These are phyloP conservation scores for Kwoniella sp. DNA, from an alignment of 768 basidiomycete species.

Conservation along the genomic window DNA sequence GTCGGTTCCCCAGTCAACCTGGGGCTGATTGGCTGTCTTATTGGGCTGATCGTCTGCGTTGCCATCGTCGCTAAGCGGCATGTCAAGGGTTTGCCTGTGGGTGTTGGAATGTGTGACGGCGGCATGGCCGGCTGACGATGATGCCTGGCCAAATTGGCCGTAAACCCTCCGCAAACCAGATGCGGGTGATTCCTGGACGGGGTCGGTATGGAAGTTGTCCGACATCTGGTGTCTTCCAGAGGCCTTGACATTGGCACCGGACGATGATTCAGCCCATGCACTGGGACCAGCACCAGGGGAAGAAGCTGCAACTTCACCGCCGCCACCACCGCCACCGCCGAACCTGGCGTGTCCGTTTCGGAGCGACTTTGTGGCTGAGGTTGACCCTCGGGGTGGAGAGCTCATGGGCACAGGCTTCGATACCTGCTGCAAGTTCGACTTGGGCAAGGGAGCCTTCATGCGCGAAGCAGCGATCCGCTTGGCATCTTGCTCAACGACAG, in stretches of 20 bases:
- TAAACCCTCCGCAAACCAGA: constrained; percentile 10
- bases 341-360: constrained; percentile 19
- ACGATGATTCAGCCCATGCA: not conserved
- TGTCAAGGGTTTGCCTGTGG: constrained; percentile 34
- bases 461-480: constrained; percentile 35
- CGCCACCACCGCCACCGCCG: constrained; percentile 5
- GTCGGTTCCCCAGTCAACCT: constrained; percentile 39
- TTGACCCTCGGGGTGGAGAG: constrained; percentile 27
- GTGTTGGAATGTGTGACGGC: not conserved
- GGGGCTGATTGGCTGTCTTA: not conserved
- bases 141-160: too few species aligned
- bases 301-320: constrained; percentile 5
- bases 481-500: constrained; percentile 47
- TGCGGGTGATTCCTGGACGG: constrained; percentile 18
- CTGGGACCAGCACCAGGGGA: constrained; percentile 3
- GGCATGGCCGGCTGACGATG: not conserved
- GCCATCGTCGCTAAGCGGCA: constrained; percentile 46
- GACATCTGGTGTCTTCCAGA: constrained; percentile 14
- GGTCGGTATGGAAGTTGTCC: constrained; percentile 35
- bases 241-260: not conserved
- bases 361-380: constrained; percentile 26
- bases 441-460: constrained; percentile 15
- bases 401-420: constrained; percentile 32
- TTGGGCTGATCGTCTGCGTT: not conserved
- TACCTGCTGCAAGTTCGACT: constrained; percentile 27